These are phyloP conservation scores for Tetraselmis striata DNA, from an alignment of 139 green algal species.

Conservation along the genomic window DNA sequence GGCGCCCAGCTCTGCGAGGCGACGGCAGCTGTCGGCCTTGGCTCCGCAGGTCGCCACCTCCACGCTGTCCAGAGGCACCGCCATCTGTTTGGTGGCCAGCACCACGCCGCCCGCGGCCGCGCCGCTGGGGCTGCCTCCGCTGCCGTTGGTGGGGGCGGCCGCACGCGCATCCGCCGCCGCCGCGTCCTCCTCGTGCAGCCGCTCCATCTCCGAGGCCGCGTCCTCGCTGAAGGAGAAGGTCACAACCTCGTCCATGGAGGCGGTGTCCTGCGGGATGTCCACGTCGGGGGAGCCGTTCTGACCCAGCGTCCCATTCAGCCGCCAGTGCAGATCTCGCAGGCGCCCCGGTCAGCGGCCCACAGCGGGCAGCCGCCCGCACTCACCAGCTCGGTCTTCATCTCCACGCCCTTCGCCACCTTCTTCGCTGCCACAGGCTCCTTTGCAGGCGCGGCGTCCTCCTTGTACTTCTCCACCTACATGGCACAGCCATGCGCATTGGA, in stretches of 20 bases:
- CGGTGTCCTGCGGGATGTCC: not conserved
- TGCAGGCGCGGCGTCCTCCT: not conserved
- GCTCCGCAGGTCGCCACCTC: slow-evolving; percentile 48
- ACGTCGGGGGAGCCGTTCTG: not conserved
- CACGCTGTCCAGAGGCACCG: slow-evolving; percentile 56
- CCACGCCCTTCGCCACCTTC: not conserved
- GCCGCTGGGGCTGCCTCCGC: not conserved
- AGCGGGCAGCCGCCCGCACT: too few relatives aligned
- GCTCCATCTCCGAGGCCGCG: not conserved
- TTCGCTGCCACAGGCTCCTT: not conserved
- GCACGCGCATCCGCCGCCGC: not conserved
- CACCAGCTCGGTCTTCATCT: slow-evolving; percentile 1
- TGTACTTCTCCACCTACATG: not conserved
- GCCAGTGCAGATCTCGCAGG: not conserved
- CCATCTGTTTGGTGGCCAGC: slow-evolving; percentile 8
- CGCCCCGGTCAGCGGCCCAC: too few relatives aligned
- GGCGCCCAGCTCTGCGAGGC: slow-evolving; percentile 39
- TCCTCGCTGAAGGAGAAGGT: not conserved
- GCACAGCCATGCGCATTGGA: too few relatives aligned
- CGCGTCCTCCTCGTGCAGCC: not conserved
- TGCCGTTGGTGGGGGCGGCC: not conserved
- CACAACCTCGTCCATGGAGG: not conserved
- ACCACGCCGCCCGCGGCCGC: not conserved
- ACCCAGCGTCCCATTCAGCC: not conserved
- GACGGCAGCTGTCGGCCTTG: slow-evolving; percentile 73